A percentile compares a stretch with the other conserved stretches of the same genome.
Evolutionary conservation across 1,139 yeast species (phyloP).

Genomic region (Scheffersomyces parashehatae): DNA sequence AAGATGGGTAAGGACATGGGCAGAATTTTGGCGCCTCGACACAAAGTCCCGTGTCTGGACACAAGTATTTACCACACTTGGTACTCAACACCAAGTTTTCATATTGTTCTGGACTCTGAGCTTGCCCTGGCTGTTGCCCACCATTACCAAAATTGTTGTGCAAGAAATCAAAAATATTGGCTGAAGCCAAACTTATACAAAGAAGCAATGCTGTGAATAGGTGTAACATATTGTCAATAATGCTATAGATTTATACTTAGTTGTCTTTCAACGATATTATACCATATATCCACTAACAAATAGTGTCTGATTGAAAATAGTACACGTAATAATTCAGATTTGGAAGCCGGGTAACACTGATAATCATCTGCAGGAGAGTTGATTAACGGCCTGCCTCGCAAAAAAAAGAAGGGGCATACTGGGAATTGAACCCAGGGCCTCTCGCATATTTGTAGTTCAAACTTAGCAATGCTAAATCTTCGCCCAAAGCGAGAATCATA

Average conservation of each 20-base stretch:
- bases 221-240: constrained; percentile 6
- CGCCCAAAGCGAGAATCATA: constrained; percentile 27
- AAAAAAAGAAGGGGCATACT: constrained; percentile 19
- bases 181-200: constrained; percentile 15
- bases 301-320: neutral
- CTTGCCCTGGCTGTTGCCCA: constrained; percentile 20
- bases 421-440: constrained; percentile 28
- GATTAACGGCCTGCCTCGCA: neutral
- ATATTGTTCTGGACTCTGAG: constrained; percentile 24
- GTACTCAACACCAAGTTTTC: constrained; percentile 34
- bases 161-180: constrained; percentile 37
- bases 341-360: neutral
- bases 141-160: constrained; percentile 26
- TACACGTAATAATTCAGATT: neutral
- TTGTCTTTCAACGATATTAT: too few relatives aligned
- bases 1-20: constrained; percentile 87
- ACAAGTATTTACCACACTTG: constrained; percentile 68
- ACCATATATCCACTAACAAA: neutral
- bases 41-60: constrained; percentile 81
- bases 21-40: constrained; percentile 70
- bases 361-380: neutral
- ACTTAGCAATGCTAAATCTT: constrained; percentile 8
- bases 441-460: constrained; percentile 19
- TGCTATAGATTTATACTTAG: too few relatives aligned
- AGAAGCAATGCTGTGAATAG: constrained; percentile 7